Base-by-base conservation (phyloP, 495 filamentous ascomycete genomes). In the Aspergillus asperescens region DNA sequence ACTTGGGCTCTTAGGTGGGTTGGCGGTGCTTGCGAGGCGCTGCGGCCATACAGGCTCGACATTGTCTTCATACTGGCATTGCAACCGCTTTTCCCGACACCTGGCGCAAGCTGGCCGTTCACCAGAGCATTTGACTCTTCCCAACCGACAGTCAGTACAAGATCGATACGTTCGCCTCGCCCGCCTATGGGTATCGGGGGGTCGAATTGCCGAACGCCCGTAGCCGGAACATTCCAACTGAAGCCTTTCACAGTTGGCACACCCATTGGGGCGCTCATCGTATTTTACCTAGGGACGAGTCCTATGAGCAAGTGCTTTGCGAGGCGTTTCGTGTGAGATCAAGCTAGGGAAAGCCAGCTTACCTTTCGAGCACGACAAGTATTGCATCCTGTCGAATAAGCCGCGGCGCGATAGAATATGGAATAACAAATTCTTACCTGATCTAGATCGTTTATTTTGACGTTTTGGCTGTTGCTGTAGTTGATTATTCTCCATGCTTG, bases 111-210 rank as follows among this genome's bases (percentile, higher is more conserved):
- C 51, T 15, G 67, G 67, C 16, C 63, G 58, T 13, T 67, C 68
- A 10, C 67, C 66, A 7, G 67, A 69, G 46, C 68, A 72, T 51
- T 67, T 68, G 3, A 59, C 64, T 44, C 69, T 70, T 8, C 60
- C 62, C 9, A 54, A 23, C 15, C 66, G 66, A 44, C 66, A 72
- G 22, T 55, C 57, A 5, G 52, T 60, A 23, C 68, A 72, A 12
- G 65, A 70, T 12, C 65, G 59, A 56, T 64, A 72, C 5, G 68
- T 67, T 45, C 68, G 48, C 20, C 60, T 68, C 24, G 23, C 42
- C 22, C 24, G 16, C 7, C 13, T 24, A 5, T 18, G 40, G 1
- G 28, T n/a, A 18, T 4, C 15, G 1, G 38, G 15, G 7, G 12
- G 38, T 7, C 40, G 39, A 19, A 7, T 10, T 12, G 13, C 3